Evolutionary conservation across 352 stramenopile genomes (phyloP).

Genomic region (Saprolegnia parasitica): DNA sequence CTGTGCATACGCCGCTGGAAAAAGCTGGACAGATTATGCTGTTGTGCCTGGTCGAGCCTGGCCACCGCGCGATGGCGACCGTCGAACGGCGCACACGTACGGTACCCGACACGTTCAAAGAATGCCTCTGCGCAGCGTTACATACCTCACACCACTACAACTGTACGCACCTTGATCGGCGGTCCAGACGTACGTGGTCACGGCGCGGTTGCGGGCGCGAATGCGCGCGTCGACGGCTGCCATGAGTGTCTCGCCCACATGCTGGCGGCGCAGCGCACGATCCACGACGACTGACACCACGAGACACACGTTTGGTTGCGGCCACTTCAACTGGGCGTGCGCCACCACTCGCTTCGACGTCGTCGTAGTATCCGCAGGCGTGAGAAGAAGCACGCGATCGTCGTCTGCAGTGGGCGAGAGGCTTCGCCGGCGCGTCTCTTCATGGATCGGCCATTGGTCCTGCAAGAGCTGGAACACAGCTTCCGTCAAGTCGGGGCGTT

Average conservation of each 20-base stretch:
- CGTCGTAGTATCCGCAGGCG: no score
- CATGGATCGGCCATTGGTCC: constrained; percentile 18
- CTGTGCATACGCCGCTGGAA: neutral
- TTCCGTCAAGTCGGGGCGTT: neutral
- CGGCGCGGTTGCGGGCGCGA: no score
- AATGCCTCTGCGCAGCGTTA: neutral
- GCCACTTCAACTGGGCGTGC: constrained; percentile 10
- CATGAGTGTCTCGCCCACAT: neutral
- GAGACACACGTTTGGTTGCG: neutral
- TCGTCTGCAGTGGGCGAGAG: neutral
- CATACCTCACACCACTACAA: no score
- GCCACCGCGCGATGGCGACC: neutral
- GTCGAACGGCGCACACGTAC: neutral
- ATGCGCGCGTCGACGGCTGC: neutral
- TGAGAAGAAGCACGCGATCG: neutral
- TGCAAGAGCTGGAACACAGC: constrained; percentile 14
- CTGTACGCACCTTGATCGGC: constrained; percentile 10
- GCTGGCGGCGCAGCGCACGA: neutral
- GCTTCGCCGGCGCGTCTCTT: neutral
- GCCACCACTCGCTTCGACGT: no score
- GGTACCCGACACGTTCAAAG: constrained; percentile 11
- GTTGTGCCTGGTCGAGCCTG: neutral
- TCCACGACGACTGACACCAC: constrained; percentile 18
- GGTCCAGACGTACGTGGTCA: constrained; percentile 9
- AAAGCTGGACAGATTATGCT: neutral